Evolutionary conservation across 1,139 yeast species (phyloP), one percentile per base, ranked within the genome.

Genomic region (Yamadazyma atmosphaerica): DNA sequence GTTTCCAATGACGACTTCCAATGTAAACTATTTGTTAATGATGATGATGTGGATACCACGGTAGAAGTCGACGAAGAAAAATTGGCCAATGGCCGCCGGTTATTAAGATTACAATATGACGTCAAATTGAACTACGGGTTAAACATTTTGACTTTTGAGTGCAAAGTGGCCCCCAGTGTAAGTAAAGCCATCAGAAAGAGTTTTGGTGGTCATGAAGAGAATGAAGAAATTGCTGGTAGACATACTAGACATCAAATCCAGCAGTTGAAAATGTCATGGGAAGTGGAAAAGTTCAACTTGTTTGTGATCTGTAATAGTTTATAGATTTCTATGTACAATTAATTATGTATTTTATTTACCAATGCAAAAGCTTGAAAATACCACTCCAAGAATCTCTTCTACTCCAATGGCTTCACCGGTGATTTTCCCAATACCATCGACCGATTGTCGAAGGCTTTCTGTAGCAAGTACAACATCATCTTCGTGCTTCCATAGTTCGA

Each of bases 361-460:
- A 32, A 92, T 88, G 60, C 98, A 92, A 56, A 92, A 94, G 47
- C 81, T 86, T 4, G 95, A 82, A 56, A 92, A 92, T 0, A 92
- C 95, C 3, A 86, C 92, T 0, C 94, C 97, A 9, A 94, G 65
- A 1, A 94, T 81, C 55, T 92, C 98, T 53, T 92, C 98, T 0
- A 90, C 75, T 0, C 95, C 96, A 11, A 92, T 81, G 0, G 89
- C 78, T 34, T 86, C 85, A 0, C 98, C 98, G 0, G 97, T 89
- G 26, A 92, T 85, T 53, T 83, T 86, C 0, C 97, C 97, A 28
- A 92, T 85, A 0, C 97, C 97, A 19, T 85, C 90, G 11, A 85
- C 80, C 0, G 96, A 81, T 41, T 77, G 77, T 37, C 78, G 74
- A 32, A 92, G 68, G 43, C 86, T 82, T 44, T 92, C 96, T 1